Evolutionary conservation across 805 yeast genomes (phyloP), one percentile per base, ranked within the genome.

Genomic region (Jamesozyma hellenica): DNA sequence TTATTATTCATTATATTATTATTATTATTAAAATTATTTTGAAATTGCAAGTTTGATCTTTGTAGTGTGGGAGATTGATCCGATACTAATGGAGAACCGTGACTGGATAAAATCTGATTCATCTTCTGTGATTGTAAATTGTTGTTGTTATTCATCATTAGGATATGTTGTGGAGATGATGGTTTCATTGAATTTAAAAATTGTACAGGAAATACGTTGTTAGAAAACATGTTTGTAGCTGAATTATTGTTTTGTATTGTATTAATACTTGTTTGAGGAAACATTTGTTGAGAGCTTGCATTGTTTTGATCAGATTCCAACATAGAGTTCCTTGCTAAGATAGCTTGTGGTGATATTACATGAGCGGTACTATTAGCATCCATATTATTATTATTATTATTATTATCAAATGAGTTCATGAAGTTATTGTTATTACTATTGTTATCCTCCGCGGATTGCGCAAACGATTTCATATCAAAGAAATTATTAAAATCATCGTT

Each of bases 321-420:
- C 17, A 45, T 41, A 13, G 56, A 48, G 35, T 57, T 56, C 36
- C 53, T 52, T 34, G 57, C 55, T 41, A 59, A 41, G 10, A 59
- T 59, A 3, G 54, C 62, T 30, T 60, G 64, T 12, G 64, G 64
- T 10, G 63, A 56, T 21, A 60, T 26, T 33, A 43, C 45, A 2
- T 36, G 41, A 2, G 29, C 42, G 2, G 16, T 15, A 4, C 23
- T 12, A 11, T 40, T 38, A n/a, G 12, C 15, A 27, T 36, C 30
- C 3, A 8, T 9, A 17, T 25, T 31, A 17, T 28, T 35, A 17
- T 15, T 33, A 9, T 12, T 19, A 32, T 25, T 32, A 32, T 19
- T 3, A 21, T n/a, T 17, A 15, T 41, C 45, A 43, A 34, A 39
- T 3, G 74, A 71, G 29, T 16, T 27, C 19, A 21, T 35, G 37